Percentiles rank a stretch among this genome's conserved stretches.
These are phyloP conservation scores for Amylocarpus encephaloides DNA, from an alignment of 2,329 filamentous ascomycete genomes.

Conservation along the genomic window DNA sequence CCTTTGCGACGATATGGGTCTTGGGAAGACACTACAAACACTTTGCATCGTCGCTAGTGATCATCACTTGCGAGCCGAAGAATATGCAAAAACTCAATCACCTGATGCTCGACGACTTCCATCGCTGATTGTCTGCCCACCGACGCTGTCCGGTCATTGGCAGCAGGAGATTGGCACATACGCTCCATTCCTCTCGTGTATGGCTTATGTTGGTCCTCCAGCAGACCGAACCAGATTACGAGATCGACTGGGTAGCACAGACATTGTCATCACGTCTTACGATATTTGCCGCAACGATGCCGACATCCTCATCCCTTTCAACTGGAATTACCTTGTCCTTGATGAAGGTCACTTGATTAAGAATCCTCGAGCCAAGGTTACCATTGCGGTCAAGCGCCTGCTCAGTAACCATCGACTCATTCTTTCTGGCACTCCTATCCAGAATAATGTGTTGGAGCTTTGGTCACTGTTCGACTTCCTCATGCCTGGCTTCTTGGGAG, in stretches of 20 bases:
- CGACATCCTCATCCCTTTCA: slow-evolving; percentile 75
- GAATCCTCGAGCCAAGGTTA: slow-evolving; percentile 96
- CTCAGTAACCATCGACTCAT: slow-evolving; percentile 92
- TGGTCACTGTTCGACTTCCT: slow-evolving; percentile 99
- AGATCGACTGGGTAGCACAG: slow-evolving; percentile 65
- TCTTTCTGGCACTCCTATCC: slow-evolving; percentile 92
- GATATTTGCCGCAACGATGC: slow-evolving; percentile 95
- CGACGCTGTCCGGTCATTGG: slow-evolving; percentile 95
- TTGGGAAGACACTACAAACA: slow-evolving; percentile 95
- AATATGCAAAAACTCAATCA: slow-evolving; percentile 76
- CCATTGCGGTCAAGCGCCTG: slow-evolving; percentile 82
- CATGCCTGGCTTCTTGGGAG: slow-evolving; percentile 96
- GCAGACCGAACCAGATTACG: slow-evolving; percentile 69
- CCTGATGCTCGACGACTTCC: slow-evolving; percentile 74
- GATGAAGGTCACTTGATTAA: slow-evolving; percentile 99
- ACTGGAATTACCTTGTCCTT: slow-evolving; percentile 95
- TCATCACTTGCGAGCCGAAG: slow-evolving; percentile 86
- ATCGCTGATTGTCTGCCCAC: slow-evolving; percentile 91
- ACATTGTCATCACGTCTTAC: slow-evolving; percentile 95
- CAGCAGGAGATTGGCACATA: slow-evolving; percentile 96
- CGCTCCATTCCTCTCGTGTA: slow-evolving; percentile 84
- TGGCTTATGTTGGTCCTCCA: slow-evolving; percentile 87
- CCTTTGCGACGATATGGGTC: slow-evolving; percentile 97
- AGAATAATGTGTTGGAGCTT: slow-evolving; percentile 93
- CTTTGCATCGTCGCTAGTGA: slow-evolving; percentile 97